These are phyloP conservation scores for Boeremia lycopersici DNA, from an alignment of 2,329 filamentous ascomycete species.

Conservation along the genomic window DNA sequence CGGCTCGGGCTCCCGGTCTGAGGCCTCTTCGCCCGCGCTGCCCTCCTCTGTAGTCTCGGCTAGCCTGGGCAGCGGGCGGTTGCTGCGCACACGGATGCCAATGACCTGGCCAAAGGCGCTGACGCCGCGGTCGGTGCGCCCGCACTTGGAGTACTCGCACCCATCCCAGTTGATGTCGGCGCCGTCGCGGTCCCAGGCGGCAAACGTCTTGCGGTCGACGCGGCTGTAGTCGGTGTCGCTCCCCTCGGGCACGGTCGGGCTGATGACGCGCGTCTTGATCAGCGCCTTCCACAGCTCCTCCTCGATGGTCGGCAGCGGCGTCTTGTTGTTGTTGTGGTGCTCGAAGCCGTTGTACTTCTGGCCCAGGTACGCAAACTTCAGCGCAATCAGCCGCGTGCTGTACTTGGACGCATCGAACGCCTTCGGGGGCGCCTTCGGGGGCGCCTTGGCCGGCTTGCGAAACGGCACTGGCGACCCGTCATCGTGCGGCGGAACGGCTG, in stretches of 20 bases:
- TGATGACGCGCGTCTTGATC: constrained; percentile 78
- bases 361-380: constrained; percentile 94
- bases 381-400: constrained; percentile 79
- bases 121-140: constrained; percentile 88
- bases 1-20: constrained; percentile 12
- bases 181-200: constrained; percentile 45
- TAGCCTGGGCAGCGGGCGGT: constrained; percentile 63
- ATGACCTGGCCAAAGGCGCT: constrained; percentile 98
- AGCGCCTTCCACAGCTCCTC: constrained; percentile 93
- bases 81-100: constrained; percentile 80
- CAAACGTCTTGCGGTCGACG: constrained; percentile 43
- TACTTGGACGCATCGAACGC: constrained; percentile 81
- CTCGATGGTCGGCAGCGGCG: constrained; percentile 80
- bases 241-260: constrained; percentile 29
- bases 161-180: constrained; percentile 74
- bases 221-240: constrained; percentile 40
- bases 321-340: constrained; percentile 73
- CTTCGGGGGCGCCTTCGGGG: constrained; percentile 52
- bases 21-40: constrained; percentile 1
- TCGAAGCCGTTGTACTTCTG: constrained; percentile 93
- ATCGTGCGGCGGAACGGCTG: background rate
- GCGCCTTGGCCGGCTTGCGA: constrained; percentile 43
- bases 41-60: constrained; percentile 13
- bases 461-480: constrained; percentile 18
- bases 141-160: constrained; percentile 93